phyloP scores from a whole-genome alignment of 1,139 yeast species.

The Torulaspora pretoriensis region DNA sequence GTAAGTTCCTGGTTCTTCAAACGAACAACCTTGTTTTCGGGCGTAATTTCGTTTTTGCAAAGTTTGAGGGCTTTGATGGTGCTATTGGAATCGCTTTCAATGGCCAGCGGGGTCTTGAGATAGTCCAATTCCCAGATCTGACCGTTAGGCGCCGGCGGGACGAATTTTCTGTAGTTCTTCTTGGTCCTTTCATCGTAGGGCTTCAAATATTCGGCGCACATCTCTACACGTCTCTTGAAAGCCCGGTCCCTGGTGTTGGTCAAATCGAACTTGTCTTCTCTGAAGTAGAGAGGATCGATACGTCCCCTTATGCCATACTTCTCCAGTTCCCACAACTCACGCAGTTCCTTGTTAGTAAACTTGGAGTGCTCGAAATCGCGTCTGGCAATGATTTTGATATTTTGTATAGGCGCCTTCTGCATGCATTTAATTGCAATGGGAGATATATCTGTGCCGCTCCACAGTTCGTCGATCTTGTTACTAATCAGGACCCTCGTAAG shows the following conservation, averaged over 20 bases:
- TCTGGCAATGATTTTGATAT: conserved; percentile 75
- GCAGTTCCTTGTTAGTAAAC: conserved; percentile 85
- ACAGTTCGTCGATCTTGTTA: conserved; percentile 46
- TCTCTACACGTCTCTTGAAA: conserved; percentile 62
- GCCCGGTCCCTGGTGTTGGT: conserved; percentile 52
- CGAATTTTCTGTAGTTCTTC: conserved; percentile 30
- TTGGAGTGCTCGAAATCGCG: conserved; percentile 82
- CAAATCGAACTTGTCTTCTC: conserved; percentile 42
- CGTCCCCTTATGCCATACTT: conserved; percentile 51
- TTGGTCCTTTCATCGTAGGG: conserved; percentile 31
- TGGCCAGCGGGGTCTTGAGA: conserved; percentile 59
- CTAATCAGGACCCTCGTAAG: conserved; percentile 75
- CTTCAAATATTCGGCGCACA: conserved; percentile 53
- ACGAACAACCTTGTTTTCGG: conserved; percentile 41
- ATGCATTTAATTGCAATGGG: conserved; percentile 55
- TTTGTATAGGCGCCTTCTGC: conserved; percentile 49
- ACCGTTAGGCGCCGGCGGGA: conserved; percentile 26
- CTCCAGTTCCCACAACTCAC: conserved; percentile 71
- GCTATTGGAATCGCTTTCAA: conserved; percentile 38
- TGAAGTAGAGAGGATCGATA: conserved; percentile 47
- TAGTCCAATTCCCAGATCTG: conserved; percentile 66
- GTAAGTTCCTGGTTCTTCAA: conserved; percentile 30
- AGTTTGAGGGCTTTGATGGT: conserved; percentile 42
- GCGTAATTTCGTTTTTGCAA: conserved; percentile 31
- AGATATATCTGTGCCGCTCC: conserved; percentile 73